Conservation (phyloP, 768 basidiomycete species). For the Mycena pura region DNA sequence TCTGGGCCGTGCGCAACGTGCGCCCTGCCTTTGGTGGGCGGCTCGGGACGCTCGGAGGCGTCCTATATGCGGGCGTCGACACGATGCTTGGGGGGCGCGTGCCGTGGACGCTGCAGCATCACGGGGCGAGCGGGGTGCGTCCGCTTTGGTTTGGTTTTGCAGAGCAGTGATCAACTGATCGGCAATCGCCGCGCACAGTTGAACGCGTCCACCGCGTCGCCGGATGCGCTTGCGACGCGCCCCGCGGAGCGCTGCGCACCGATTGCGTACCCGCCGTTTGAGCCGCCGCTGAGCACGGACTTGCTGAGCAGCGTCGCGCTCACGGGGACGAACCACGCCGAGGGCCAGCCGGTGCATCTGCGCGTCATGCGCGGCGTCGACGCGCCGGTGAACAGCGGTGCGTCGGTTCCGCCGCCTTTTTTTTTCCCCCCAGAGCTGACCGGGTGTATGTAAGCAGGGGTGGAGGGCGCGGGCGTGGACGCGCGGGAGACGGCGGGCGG, state of each 20-base stretch:
- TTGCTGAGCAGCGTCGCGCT: slow-evolving; percentile 88
- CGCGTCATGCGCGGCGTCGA: slow-evolving; percentile 52
- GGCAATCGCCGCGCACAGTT: background rate
- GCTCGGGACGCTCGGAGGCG: slow-evolving; percentile 86
- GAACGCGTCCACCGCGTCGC: slow-evolving; percentile 34
- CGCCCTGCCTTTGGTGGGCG: slow-evolving; percentile 86
- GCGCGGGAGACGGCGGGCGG: slow-evolving; percentile 49
- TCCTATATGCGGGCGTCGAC: slow-evolving; percentile 89
- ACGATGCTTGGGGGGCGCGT: slow-evolving; percentile 82
- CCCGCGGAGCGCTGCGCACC: slow-evolving; percentile 70
- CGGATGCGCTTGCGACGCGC: slow-evolving; percentile 77
- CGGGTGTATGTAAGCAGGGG: slow-evolving; percentile 30
- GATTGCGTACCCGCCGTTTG: slow-evolving; percentile 85
- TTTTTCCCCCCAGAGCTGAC: slow-evolving; percentile 25
- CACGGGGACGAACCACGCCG: slow-evolving; percentile 96
- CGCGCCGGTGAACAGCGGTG: background rate
- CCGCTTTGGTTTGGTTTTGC: background rate
- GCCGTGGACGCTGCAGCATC: slow-evolving; percentile 91
- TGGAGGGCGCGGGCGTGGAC: slow-evolving; percentile 9
- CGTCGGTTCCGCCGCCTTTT: background rate
- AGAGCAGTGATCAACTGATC: background rate
- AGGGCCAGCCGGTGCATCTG: slow-evolving; percentile 93
- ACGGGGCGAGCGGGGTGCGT: slow-evolving; percentile 11
- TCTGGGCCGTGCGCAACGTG: slow-evolving; percentile 90
- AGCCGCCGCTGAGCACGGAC: slow-evolving; percentile 92